Evolutionary conservation across 371 early-diverging fungal species (phyloP), one percentile per base, ranked within the genome.

Genomic region (Catenaria anguillulae): DNA sequence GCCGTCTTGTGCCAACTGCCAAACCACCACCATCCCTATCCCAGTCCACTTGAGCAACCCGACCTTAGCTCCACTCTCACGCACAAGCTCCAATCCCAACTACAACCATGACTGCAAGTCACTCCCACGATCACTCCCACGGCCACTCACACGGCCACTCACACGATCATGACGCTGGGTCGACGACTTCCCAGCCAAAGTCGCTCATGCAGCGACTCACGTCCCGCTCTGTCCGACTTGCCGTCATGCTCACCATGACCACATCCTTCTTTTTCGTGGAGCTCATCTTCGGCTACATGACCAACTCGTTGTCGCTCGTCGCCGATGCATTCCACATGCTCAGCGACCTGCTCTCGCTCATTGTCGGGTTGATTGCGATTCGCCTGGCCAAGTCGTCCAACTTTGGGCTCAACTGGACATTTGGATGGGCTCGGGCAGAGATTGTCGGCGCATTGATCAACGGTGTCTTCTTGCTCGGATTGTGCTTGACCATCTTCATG

Each of bases 271-370:
- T 92, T 62, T 55, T 91, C 17, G 73, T 80, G 19, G 93, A 93
- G 68, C 75, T 92, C 26, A 68, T 87, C 5, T 76, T 86, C 61
- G 93, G 92, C 0, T 85, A 88, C 63, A 69, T 75, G 61, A 81
- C 84, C 0, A 74, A 78, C 37, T 90, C 90, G n/a, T 71, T 93
- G 33, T 87, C 92, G 13, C 78, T 93, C 63, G 74, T 93, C n/a
- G 92, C 92, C 1, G 93, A 93, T 73, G 83, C 89, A 1, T 93
- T 90, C 77, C 93, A 93, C 70, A 90, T 91, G 92, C 72, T 92
- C 52, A 85, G 82, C 62, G 94, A 93, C 72, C 77, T 92, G 36
- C 67, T 89, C 12, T 78, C 85, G 45, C 79, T 91, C 65, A 69
- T 79, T 37, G 83, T 93, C 46, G 93, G 89, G n/a, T 73, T 88